A percentile compares a stretch with the other conserved stretches of the same genome.
phyloP scores from a whole-genome alignment of 495 filamentous ascomycete species.

The Penicillium paxilli region DNA sequence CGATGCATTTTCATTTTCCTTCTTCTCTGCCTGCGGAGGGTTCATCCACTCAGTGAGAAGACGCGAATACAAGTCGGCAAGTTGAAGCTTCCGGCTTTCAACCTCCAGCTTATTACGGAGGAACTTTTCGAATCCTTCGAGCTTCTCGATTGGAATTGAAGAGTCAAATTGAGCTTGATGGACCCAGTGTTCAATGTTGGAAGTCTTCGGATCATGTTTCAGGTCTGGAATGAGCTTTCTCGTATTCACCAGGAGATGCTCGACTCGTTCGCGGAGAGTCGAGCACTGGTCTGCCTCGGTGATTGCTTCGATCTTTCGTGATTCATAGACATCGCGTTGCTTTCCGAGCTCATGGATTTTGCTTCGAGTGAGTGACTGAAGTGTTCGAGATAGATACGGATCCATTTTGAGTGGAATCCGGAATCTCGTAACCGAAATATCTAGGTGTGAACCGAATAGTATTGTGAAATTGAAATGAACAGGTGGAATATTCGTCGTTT shows the following conservation, averaged over 20 bases:
- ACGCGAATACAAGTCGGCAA: slow-evolving; percentile 56
- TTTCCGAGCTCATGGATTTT: slow-evolving; percentile 58
- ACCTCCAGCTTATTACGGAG: slow-evolving; percentile 42
- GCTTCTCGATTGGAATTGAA: slow-evolving; percentile 32
- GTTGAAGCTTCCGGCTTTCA: slow-evolving; percentile 52
- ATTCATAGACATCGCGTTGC: slow-evolving; percentile 45
- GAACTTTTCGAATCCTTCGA: slow-evolving; percentile 42
- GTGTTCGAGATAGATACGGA: slow-evolving; percentile 43
- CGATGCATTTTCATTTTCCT: background rate
- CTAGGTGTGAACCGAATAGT: background rate
- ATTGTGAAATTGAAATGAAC: too few relatives aligned
- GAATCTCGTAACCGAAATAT: background rate
- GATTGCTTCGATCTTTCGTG: slow-evolving; percentile 30
- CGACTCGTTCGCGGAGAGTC: slow-evolving; percentile 5
- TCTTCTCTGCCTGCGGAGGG: slow-evolving; percentile 9
- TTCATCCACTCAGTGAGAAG: slow-evolving; percentile 59
- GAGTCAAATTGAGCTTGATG: slow-evolving; percentile 43
- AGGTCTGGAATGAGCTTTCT: slow-evolving; percentile 13
- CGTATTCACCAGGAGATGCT: slow-evolving; percentile 8
- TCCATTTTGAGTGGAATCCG: background rate
- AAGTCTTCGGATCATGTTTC: slow-evolving; percentile 4
- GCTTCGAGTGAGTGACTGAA: slow-evolving; percentile 57
- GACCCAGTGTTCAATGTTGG: slow-evolving; percentile 39
- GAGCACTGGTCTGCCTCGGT: slow-evolving; percentile 1
- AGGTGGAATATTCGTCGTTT: too few relatives aligned